phyloP scores from a whole-genome alignment of 2,329 filamentous ascomycete species.

The Sporothrix inflata region DNA sequence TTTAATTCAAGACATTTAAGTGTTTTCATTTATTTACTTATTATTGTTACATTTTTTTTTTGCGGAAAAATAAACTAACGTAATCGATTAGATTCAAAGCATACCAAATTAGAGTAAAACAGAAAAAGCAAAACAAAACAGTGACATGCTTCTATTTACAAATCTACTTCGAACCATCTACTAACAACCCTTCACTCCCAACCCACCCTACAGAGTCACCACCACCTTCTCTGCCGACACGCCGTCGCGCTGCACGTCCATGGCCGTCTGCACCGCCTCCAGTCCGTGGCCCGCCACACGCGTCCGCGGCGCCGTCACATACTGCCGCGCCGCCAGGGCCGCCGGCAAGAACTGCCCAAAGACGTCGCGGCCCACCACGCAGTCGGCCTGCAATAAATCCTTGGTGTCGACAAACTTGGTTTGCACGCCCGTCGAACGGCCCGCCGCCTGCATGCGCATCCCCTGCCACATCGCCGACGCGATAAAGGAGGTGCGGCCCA shows the following conservation, averaged over 20 bases:
- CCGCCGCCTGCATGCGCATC: neutral
- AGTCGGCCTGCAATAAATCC: neutral
- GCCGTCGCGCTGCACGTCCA: slow-evolving; percentile 39
- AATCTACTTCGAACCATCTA: neutral
- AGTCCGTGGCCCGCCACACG: slow-evolving; percentile 40
- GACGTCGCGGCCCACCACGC: neutral
- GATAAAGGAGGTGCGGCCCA: neutral
- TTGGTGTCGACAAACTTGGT: slow-evolving; percentile 24
- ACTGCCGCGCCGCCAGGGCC: slow-evolving; percentile 35
- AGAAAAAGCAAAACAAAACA: too few relatives aligned
- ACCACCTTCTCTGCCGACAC: slow-evolving; percentile 47
- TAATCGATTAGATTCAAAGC: too few relatives aligned
- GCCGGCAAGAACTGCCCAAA: neutral
- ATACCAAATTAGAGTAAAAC: too few relatives aligned
- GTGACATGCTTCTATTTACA: too few relatives aligned
- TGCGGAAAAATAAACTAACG: too few relatives aligned
- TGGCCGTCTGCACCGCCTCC: slow-evolving; percentile 39
- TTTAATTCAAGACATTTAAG: too few relatives aligned
- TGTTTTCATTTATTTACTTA: too few relatives aligned
- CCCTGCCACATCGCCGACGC: neutral
- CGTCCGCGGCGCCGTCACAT: slow-evolving; percentile 37
- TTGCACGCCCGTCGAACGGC: neutral
- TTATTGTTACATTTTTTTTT: too few relatives aligned
- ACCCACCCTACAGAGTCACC: slow-evolving; percentile 32
- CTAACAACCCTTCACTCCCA: neutral